Conservation (phyloP, 2,329 filamentous ascomycete species). For the Aureobasidium sp. region DNA sequence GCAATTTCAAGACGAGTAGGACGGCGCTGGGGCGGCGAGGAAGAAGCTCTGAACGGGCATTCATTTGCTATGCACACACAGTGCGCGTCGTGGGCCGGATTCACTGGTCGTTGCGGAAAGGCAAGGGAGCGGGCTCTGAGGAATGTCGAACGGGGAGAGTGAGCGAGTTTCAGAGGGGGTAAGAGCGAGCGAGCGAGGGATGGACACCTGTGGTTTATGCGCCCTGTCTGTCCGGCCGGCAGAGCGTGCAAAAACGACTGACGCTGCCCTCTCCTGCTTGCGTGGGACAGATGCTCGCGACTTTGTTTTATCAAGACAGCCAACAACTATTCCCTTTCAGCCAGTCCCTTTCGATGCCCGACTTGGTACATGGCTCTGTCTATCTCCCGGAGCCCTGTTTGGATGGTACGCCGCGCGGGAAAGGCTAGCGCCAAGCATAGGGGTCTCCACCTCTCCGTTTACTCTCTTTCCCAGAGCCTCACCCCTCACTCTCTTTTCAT, state of each 20-base stretch:
- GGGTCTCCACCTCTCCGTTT: not conserved
- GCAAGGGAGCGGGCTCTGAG: conserved; percentile 11
- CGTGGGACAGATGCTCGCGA: not conserved
- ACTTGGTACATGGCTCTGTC: not conserved
- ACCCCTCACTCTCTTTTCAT: not conserved
- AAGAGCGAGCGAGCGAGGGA: not conserved
- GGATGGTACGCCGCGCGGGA: not conserved
- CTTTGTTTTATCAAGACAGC: not conserved
- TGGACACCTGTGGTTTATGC: not conserved
- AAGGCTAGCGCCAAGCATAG: not conserved
- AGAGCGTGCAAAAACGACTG: not conserved
- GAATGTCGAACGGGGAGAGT: not conserved
- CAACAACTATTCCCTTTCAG: too few species aligned
- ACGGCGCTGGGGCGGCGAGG: conserved; percentile 17
- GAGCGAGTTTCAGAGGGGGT: not conserved
- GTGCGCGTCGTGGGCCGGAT: not conserved
- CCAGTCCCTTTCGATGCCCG: not conserved
- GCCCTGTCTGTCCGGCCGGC: conserved; percentile 3
- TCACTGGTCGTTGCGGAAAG: conserved; percentile 5
- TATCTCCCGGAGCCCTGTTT: not conserved
- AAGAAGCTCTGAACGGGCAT: conserved; percentile 6
- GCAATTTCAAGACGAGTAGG: conserved; percentile 16
- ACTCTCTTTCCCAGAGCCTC: not conserved
- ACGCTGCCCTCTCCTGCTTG: not conserved
- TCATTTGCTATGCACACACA: conserved; percentile 11